Evolutionary conservation across 139 green algal genomes (phyloP).

Genomic region (Chlamydomonas incerta): DNA sequence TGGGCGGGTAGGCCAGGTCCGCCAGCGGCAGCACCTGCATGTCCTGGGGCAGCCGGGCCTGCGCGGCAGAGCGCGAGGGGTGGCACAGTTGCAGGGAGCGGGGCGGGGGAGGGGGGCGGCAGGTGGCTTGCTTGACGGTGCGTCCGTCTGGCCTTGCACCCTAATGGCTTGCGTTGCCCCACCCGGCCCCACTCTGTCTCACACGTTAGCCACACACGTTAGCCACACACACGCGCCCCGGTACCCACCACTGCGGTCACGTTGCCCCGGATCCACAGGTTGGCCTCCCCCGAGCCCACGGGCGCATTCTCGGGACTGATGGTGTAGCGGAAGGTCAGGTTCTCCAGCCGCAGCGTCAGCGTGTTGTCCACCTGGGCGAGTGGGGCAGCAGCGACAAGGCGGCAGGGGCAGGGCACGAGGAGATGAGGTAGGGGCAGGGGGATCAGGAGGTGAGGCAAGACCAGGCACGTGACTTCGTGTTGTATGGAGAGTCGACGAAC

Average conservation of each 20-base stretch:
- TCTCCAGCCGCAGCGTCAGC: constrained; percentile 1
- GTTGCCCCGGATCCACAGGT: constrained; percentile 21
- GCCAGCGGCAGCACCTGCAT: not conserved
- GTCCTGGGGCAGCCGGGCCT: constrained; percentile 15
- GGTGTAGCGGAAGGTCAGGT: constrained; percentile 44
- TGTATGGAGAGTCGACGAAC: no score
- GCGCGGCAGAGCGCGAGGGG: not conserved
- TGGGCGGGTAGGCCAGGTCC: constrained; percentile 1
- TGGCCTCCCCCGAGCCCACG: constrained; percentile 4
- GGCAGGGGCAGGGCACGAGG: no score
- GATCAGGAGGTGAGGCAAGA: no score
- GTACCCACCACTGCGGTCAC: not conserved
- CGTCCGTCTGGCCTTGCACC: no score
- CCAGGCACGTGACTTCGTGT: no score
- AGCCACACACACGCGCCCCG: no score
- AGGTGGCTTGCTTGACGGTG: no score
- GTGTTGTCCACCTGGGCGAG: not conserved
- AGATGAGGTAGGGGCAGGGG: not conserved
- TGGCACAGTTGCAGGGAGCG: not conserved
- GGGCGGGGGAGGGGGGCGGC: no score
- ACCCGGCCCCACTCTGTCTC: no score
- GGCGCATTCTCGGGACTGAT: not conserved
- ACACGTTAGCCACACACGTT: no score
- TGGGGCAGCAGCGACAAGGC: no score
- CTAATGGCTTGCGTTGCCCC: no score